These are phyloP conservation scores for Bauhinia variegata DNA, from an alignment of 306 rosid species.

Conservation along the genomic window DNA sequence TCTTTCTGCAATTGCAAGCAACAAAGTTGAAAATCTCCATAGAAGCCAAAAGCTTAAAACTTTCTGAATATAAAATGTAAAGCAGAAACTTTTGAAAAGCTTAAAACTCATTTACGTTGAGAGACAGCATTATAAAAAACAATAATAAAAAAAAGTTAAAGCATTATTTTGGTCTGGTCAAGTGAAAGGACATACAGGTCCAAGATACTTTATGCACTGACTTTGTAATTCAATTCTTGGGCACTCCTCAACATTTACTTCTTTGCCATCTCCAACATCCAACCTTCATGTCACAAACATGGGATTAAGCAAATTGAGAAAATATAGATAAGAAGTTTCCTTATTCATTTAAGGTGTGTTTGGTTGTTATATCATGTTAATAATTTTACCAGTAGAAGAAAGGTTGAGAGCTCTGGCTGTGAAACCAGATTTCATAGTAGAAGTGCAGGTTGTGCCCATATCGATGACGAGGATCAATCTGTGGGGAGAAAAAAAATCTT, in stretches of 20 bases:
- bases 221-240: constrained; percentile 55
- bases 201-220: constrained; percentile 84
- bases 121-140: too few species aligned
- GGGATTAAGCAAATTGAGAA: constrained; percentile 6
- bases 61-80: neutral
- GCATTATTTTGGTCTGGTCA: neutral
- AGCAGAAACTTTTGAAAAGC: constrained; percentile 25
- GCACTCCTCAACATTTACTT: constrained; percentile 62
- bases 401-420: constrained; percentile 68
- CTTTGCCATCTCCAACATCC: constrained; percentile 92
- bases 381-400: constrained; percentile 85
- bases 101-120: neutral
- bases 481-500: constrained; percentile 14
- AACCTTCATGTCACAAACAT: constrained; percentile 60
- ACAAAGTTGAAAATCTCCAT: constrained; percentile 6
- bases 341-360: too few species aligned
- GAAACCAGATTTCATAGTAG: constrained; percentile 71
- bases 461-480: constrained; percentile 92
- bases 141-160: too few species aligned
- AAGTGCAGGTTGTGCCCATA: constrained; percentile 83
- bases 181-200: constrained; percentile 62
- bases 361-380: too few species aligned
- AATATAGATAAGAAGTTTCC: too few species aligned
- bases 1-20: constrained; percentile 58
- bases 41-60: constrained; percentile 4